Evolutionary conservation across 805 yeast genomes (phyloP).

Genomic region (Isabelozyma heimii): DNA sequence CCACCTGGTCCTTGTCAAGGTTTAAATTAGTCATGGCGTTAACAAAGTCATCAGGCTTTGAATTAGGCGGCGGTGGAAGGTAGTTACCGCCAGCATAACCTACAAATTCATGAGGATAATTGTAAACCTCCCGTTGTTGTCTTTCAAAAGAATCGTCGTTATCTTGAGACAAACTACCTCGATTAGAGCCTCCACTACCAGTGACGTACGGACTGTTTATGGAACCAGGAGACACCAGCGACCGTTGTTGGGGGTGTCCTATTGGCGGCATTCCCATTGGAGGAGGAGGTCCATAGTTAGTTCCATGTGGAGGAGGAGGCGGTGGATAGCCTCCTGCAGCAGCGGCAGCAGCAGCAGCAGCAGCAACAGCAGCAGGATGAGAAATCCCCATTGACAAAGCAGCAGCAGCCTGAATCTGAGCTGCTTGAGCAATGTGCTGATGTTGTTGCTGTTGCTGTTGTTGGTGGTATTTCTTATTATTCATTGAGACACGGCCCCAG

Average conservation of each 20-base stretch:
- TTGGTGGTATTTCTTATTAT: constrained; percentile 31
- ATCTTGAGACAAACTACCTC: neutral
- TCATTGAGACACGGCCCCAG: constrained; percentile 68
- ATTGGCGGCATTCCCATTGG: constrained; percentile 3
- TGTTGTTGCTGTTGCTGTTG: constrained; percentile 14
- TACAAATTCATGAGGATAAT: neutral
- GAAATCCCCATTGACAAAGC: constrained; percentile 39
- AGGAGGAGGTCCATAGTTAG: neutral
- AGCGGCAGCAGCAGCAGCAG: constrained; percentile 24
- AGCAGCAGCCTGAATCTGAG: constrained; percentile 37
- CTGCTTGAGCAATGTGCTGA: constrained; percentile 27
- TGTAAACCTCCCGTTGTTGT: neutral
- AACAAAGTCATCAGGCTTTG: neutral
- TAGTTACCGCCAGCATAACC: neutral
- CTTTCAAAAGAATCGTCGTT: neutral
- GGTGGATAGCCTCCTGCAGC: constrained; percentile 17
- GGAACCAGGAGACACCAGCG: neutral
- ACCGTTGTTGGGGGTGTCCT: neutral
- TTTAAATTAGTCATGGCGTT: neutral
- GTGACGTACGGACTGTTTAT: neutral
- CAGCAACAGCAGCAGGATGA: constrained; percentile 30
- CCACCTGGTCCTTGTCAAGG: neutral
- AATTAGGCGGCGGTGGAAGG: neutral
- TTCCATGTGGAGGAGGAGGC: constrained; percentile 9
- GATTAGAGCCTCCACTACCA: neutral